Percentiles rank a stretch among this genome's conserved stretches.
These are phyloP conservation scores for Pyrenochaeta sp. DNA, from an alignment of 2,329 filamentous ascomycete species.

Conservation along the genomic window DNA sequence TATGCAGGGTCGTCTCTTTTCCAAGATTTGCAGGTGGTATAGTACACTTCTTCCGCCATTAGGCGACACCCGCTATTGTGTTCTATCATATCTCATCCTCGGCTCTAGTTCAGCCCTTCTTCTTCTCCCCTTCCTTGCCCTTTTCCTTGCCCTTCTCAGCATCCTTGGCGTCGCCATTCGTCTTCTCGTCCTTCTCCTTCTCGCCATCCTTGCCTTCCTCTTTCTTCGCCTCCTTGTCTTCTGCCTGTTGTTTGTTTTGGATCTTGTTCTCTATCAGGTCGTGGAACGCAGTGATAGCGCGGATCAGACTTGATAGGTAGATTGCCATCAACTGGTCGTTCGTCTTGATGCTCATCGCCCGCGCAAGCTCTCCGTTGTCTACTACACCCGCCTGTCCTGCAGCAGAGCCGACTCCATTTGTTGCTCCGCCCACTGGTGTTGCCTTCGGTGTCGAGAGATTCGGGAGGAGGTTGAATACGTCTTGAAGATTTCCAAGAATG, in stretches of 20 bases:
- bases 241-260: conserved; percentile 95
- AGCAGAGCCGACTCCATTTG: conserved; percentile 59
- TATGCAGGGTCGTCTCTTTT: conserved; percentile 2
- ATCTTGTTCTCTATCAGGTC: conserved; percentile 99
- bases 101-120: conserved; percentile 64
- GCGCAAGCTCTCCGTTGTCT: conserved; percentile 84
- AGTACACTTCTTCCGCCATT: conserved; percentile 27
- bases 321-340: conserved; percentile 99
- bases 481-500: conserved; percentile 97
- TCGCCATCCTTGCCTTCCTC: conserved; percentile 68
- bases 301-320: conserved; percentile 94
- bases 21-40: conserved; percentile 24
- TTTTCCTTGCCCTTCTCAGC: conserved; percentile 64
- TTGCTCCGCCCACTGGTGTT: conserved; percentile 55
- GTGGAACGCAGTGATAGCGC: conserved; percentile 98
- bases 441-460: conserved; percentile 88
- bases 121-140: conserved; percentile 66
- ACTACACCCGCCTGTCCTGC: conserved; percentile 54
- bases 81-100: conserved; percentile 48
- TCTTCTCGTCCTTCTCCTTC: conserved; percentile 69
- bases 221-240: conserved; percentile 84
- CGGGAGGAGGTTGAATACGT: conserved; percentile 97
- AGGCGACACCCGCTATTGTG: conserved; percentile 49
- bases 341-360: conserved; percentile 98
- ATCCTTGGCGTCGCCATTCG: conserved; percentile 54